phyloP scores from a whole-genome alignment of 2,329 filamentous ascomycete genomes.

The Fusarium stilboides region DNA sequence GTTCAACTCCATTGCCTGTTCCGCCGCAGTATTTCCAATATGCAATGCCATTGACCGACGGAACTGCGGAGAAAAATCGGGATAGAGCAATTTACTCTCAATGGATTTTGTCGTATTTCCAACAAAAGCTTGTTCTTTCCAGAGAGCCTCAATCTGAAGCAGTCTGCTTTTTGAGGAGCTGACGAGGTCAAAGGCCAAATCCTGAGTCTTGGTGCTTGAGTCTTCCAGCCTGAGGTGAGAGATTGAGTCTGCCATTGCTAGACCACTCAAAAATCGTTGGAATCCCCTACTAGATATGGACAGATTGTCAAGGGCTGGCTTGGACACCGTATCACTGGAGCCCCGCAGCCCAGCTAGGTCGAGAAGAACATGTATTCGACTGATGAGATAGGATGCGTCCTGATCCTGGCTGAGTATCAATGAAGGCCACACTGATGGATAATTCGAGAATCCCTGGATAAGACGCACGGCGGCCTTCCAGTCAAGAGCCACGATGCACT shows the following conservation, averaged over 20 bases:
- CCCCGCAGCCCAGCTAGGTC: constrained; percentile 55
- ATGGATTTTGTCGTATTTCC: constrained; percentile 52
- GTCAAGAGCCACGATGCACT: constrained; percentile 60
- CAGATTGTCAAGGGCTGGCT: constrained; percentile 46
- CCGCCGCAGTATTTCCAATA: constrained; percentile 44
- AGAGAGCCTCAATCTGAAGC: constrained; percentile 55
- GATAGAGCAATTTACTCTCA: constrained; percentile 56
- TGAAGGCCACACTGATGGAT: constrained; percentile 47
- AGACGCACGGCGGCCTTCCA: constrained; percentile 55
- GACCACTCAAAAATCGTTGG: constrained; percentile 42
- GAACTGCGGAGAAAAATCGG: constrained; percentile 49
- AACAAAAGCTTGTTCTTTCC: constrained; percentile 53
- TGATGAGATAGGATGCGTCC: constrained; percentile 49
- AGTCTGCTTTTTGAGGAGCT: constrained; percentile 46
- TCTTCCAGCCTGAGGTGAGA: constrained; percentile 16
- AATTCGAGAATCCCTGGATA: constrained; percentile 50
- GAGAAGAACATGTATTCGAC: constrained; percentile 55
- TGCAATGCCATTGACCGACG: constrained; percentile 52
- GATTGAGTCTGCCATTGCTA: constrained; percentile 35
- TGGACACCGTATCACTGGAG: constrained; percentile 14
- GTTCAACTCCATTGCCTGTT: constrained; percentile 44
- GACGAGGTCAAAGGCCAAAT: background rate
- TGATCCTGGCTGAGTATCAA: constrained; percentile 46
- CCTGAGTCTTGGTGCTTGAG: background rate
- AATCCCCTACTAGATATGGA: constrained; percentile 46